Conservation (phyloP, 352 stramenopile genomes). For the Globisporangium lucens region DNA sequence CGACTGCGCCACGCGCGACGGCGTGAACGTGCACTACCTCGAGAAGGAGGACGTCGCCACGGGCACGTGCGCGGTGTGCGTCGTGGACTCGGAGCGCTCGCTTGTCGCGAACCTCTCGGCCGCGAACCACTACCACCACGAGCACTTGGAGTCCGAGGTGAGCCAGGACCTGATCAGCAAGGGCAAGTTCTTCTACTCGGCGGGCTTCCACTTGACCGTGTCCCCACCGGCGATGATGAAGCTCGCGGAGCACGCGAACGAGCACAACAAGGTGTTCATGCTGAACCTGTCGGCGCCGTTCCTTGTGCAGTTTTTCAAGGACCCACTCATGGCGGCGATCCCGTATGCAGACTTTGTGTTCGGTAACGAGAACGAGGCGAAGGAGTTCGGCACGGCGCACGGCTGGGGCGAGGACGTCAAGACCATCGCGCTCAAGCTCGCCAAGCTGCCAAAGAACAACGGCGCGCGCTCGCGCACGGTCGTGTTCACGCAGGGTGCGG, state of each 20-base stretch:
- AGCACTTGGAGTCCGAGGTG: slow-evolving; percentile 80
- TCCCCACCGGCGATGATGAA: slow-evolving; percentile 92
- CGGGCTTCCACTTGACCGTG: slow-evolving; percentile 99
- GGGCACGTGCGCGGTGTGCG: slow-evolving; percentile 97
- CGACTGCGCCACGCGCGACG: slow-evolving; percentile 92
- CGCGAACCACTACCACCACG: slow-evolving; percentile 98
- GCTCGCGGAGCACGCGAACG: slow-evolving; percentile 91
- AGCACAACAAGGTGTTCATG: slow-evolving; percentile 94
- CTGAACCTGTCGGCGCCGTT: slow-evolving; percentile 98
- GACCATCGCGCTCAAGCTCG: slow-evolving; percentile 92
- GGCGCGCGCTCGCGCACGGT: slow-evolving; percentile 91
- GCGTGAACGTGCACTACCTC: slow-evolving; percentile 97
- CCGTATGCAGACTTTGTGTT: slow-evolving; percentile 98
- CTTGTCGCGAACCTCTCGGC: slow-evolving; percentile 97
- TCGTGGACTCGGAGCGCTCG: slow-evolving; percentile 95
- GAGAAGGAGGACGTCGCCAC: slow-evolving; percentile 92
- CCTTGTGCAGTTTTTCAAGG: slow-evolving; percentile 98
- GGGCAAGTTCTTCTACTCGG: slow-evolving; percentile 96
- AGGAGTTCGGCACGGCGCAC: slow-evolving; percentile 91
- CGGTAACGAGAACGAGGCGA: slow-evolving; percentile 98
- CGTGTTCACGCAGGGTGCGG: slow-evolving; percentile 97
- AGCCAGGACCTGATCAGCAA: slow-evolving; percentile 93
- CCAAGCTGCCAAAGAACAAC: slow-evolving; percentile 92
- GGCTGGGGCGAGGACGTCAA: slow-evolving; percentile 87
- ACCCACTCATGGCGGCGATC: slow-evolving; percentile 92